Base-by-base conservation (phyloP, 106 monocot genomes). In the Xerophyta viscosa region DNA sequence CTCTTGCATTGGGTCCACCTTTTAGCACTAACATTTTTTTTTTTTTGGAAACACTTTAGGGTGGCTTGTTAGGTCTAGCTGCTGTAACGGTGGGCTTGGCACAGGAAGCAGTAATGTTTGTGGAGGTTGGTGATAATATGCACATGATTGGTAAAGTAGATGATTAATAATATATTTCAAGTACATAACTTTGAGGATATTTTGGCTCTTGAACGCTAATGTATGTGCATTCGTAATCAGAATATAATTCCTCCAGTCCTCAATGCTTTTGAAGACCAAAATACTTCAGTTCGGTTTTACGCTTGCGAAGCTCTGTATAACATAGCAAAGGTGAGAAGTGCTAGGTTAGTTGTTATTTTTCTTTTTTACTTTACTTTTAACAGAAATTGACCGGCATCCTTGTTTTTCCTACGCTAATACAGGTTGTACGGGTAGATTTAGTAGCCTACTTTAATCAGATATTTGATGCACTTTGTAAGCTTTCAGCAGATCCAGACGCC, bases 241-340 rank as follows among this genome's bases (percentile, higher is more conserved):
- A 70, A 69, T 73, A 99, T 99, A 67, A 83, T 99, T 30, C 86
- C 90, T 20, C 98, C 98, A 21, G 98, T 99, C 21, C 71, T 99
- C 31, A 54, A 71, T 50, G 82, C 90, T 15, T 91, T 99, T 75
- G 37, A 39, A 31, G 90, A 99, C 54, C 90, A 90, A 76, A 90
- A 99, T 47, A 71, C 82, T 41, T 90, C 86, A 71, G 98, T 99
- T 58, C 82, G 98, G 20, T 99, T 83, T 47, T 99, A 99, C 80
- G 98, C 98, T 64, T 99, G 98, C 77, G 98, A 99, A 80, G 98
- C 98, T 63, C 71, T 99, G 24, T 99, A 99, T 60, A 99, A 99
- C 66, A 99, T 99, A 69, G 98, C 90, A 57, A 99, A 99, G 83
- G 98, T 80, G 36, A 70, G 79, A 51, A 31, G 17, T 60, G 15